These are phyloP conservation scores for Tetradesmus lagerheimii DNA, from an alignment of 139 green algal species.

Conservation along the genomic window DNA sequence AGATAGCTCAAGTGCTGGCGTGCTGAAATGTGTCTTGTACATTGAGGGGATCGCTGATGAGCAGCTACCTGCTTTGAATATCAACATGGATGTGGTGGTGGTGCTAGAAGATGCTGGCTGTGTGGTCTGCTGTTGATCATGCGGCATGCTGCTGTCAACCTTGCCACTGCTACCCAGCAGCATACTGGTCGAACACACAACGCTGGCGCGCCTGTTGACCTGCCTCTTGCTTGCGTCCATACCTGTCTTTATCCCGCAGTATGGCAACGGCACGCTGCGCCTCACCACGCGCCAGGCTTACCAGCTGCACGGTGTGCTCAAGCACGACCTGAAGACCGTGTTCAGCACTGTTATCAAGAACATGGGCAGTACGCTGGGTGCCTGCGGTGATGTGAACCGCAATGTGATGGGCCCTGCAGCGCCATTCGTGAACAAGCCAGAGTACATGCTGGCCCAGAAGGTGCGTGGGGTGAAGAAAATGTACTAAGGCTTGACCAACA, in stretches of 20 bases:
- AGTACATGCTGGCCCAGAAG: conserved; percentile 92
- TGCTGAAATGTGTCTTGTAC: too few relatives aligned
- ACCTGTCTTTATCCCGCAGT: conserved; percentile 69
- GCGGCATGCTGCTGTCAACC: neutral
- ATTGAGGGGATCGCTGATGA: too few relatives aligned
- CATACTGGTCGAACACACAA: too few relatives aligned
- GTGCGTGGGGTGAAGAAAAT: conserved; percentile 40
- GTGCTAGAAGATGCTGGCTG: too few relatives aligned
- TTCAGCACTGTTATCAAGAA: conserved; percentile 98
- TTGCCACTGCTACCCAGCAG: neutral
- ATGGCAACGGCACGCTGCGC: conserved; percentile 97
- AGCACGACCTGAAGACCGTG: conserved; percentile 98
- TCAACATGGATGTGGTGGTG: too few relatives aligned
- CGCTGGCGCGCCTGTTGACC: too few relatives aligned
- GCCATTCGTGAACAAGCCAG: conserved; percentile 86
- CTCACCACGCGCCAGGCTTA: conserved; percentile 99
- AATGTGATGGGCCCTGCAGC: conserved; percentile 91
- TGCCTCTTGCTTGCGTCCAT: too few relatives aligned
- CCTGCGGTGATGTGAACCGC: conserved; percentile 98
- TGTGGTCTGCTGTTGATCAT: too few relatives aligned
- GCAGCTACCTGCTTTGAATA: too few relatives aligned
- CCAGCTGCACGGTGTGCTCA: conserved; percentile 99
- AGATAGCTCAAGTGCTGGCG: too few relatives aligned
- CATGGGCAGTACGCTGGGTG: conserved; percentile 98
- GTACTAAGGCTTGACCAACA: too few relatives aligned